Conservation (phyloP, 106 monocot species). For the Agapanthus africanus region DNA sequence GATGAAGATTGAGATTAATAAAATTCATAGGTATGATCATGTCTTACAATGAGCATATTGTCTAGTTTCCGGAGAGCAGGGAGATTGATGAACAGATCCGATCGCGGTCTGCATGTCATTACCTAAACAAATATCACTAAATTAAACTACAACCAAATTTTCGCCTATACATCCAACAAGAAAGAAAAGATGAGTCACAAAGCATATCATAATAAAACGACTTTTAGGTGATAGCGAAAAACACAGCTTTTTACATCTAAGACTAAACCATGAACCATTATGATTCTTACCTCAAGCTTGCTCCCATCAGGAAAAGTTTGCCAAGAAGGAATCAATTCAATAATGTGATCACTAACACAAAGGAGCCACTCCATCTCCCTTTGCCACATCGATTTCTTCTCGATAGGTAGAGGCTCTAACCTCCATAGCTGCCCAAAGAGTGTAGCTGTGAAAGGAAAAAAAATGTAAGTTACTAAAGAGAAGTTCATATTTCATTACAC, state of each 20-base stretch:
- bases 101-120: constrained; percentile 67
- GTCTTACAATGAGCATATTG: constrained; percentile 75
- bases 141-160: too few relatives aligned
- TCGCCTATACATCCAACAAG: too few relatives aligned
- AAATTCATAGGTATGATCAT: too few relatives aligned
- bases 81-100: constrained; percentile 73
- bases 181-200: not conserved
- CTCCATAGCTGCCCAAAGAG: constrained; percentile 87
- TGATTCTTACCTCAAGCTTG: constrained; percentile 57
- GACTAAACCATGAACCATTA: not conserved
- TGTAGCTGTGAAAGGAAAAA: constrained; percentile 35
- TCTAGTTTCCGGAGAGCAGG: constrained; percentile 82
- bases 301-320: constrained; percentile 86
- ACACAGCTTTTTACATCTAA: not conserved
- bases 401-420: constrained; percentile 58
- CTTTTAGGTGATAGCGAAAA: too few relatives aligned
- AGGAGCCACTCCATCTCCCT: constrained; percentile 85
- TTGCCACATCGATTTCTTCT: constrained; percentile 83
- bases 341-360: constrained; percentile 84
- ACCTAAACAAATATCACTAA: too few relatives aligned
- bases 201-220: not conserved
- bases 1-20: too few relatives aligned
- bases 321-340: constrained; percentile 67
- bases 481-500: not conserved
- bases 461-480: not conserved